Evolutionary conservation across 805 yeast genomes (phyloP).

Genomic region (Jamesozyma lodderae): DNA sequence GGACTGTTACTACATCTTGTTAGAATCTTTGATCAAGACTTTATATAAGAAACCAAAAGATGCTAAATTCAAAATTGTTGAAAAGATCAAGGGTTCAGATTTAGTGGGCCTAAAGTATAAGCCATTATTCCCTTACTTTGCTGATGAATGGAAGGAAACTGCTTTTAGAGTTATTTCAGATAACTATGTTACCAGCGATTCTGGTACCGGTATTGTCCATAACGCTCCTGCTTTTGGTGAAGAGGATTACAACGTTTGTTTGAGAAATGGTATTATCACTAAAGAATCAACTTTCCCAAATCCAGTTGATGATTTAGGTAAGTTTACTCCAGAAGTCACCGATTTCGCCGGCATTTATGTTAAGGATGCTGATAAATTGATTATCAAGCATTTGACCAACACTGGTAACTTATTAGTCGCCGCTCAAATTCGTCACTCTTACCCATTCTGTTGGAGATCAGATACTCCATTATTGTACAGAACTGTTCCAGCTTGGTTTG

Average conservation of each 20-base stretch:
- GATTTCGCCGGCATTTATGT: conserved; percentile 79
- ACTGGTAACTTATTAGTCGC: conserved; percentile 65
- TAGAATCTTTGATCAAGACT: conserved; percentile 74
- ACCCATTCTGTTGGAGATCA: conserved; percentile 99
- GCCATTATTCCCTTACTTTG: conserved; percentile 78
- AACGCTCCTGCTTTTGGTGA: conserved; percentile 99
- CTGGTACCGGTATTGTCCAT: conserved; percentile 99
- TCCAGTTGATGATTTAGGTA: conserved; percentile 91
- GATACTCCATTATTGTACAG: conserved; percentile 95
- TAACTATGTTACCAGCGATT: conserved; percentile 80
- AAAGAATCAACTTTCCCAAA: conserved; percentile 73
- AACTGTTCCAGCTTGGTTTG: conserved; percentile 98
- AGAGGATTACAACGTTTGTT: conserved; percentile 84
- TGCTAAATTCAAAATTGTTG: conserved; percentile 79
- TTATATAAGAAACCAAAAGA: conserved; percentile 90
- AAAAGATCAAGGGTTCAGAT: conserved; percentile 68
- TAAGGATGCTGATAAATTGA: conserved; percentile 89
- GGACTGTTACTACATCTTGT: conserved; percentile 68
- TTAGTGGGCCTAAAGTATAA: conserved; percentile 70
- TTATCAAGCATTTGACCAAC: conserved; percentile 75
- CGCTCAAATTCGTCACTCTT: conserved; percentile 85
- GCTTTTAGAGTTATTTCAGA: conserved; percentile 80
- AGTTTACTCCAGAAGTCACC: conserved; percentile 63
- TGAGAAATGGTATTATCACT: conserved; percentile 62
- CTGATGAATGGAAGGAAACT: conserved; percentile 60